Evolutionary conservation across 257 asterid species (phyloP), one percentile per base, ranked within the genome.

Genomic region (Marsdenia floribunda): DNA sequence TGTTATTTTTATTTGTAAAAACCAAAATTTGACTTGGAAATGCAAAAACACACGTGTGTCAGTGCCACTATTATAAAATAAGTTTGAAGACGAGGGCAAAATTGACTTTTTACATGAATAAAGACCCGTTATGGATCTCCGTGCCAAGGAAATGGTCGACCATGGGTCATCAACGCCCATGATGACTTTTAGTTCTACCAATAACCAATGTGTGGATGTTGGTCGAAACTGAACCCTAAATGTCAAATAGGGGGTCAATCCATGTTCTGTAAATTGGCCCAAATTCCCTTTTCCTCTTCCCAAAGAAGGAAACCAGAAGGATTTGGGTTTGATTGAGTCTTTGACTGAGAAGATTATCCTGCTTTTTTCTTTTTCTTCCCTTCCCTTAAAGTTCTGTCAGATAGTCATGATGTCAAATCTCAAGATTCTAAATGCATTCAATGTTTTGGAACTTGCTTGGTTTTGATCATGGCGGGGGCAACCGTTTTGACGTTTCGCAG

Each of bases 401-500:
- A 44, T 44, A 11, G 49, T 44, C 49, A 44, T 44, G 49, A 44
- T 44, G 49, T 44, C 49, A 44, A 44, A 44, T 44, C 49, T 44
- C 49, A 44, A 44, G 49, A 44, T 44, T 44, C 12, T 44, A 8
- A 44, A 44, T 44, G 49, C 49, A 44, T 44, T 44, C 49, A 44
- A 44, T 44, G 12, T 44, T 44, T 44, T 44, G 49, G 61, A 55
- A 10, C 64, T 22, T n/a, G 13, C 12, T 6, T 11, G 49, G 12
- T 44, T 44, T 44, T 38, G 42, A 38, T 38, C 42, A 38, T 38
- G 42, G 42, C 42, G 42, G 42, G 33, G 33, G 33, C 33, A 29
- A 29, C 33, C 1, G 60, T 55, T 55, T 55, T 22, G 16, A 57
- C 6, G 14, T 0, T 3, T 15, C 81, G 80, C 88, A 94, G 99